Evolutionary conservation across 1,284 basidiomycete species (phyloP), one percentile per base, ranked within the genome.

Genomic region (Ustilago trichophora): DNA sequence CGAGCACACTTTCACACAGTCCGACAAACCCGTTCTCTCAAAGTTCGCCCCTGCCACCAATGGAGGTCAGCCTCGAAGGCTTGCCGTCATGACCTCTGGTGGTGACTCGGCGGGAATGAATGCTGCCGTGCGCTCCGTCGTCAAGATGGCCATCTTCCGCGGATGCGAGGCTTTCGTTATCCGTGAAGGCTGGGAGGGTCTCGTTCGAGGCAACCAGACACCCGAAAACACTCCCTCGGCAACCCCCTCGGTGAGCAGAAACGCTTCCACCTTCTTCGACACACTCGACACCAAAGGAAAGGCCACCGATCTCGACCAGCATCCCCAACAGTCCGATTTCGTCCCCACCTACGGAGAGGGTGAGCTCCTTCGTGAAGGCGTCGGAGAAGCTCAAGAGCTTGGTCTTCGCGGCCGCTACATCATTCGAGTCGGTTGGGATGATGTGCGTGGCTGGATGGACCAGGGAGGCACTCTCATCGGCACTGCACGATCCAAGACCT

Each of bases 371-470:
- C 90, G 87, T 73, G 91, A 98, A 77, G 95, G 95, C 6, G 93
- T 93, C 12, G 90, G 91, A 24, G 95, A 98, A 75, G 80, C 77
- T 1, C 81, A 82, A 34, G 69, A 78, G 46, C 70, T 80, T 19
- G 80, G 80, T 36, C 86, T 98, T 70, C 92, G 90, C 77, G 93
- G 93, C 1, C 86, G 90, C 43, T 94, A 98, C 83, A 98, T 98
- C 77, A 90, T 98, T 38, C 86, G 92, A 59, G 94, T 97, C 3
- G 96, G 95, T 5, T 98, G 95, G 91, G 96, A 98, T 80, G 96
- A 98, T 83, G 95, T 98, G 21, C 86, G 92, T 27, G 92, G 92
- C 6, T 98, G 94, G 92, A 90, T 95, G 77, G 88, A 74, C 51
- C 68, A 76, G 34, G 96, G 96, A 55, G 96, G 95, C 42, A 98